These are phyloP conservation scores for Apodospora peruviana DNA, from an alignment of 495 filamentous ascomycete genomes.

Conservation along the genomic window DNA sequence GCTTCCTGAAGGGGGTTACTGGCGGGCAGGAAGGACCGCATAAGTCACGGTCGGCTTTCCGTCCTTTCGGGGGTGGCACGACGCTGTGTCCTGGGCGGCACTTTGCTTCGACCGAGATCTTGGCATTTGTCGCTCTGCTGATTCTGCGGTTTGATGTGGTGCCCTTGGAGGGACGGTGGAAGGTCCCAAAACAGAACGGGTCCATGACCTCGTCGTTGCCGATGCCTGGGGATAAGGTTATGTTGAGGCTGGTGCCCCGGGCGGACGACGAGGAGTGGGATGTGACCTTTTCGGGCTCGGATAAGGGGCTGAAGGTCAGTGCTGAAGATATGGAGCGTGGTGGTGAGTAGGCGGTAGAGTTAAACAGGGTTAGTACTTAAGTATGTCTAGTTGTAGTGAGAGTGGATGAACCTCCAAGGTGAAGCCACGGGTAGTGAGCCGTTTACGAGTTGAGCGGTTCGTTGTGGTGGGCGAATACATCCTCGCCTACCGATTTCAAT, in stretches of 20 bases:
- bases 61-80: constrained; percentile 21
- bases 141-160: constrained; percentile 12
- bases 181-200: background rate
- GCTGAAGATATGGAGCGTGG: background rate
- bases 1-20: constrained; percentile 17
- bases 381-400: too few relatives aligned
- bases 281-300: background rate
- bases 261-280: background rate
- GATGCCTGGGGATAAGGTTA: background rate
- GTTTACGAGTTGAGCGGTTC: too few relatives aligned
- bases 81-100: constrained; percentile 25
- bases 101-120: constrained; percentile 23
- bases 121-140: constrained; percentile 7
- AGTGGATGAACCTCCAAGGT: too few relatives aligned
- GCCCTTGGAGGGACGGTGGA: background rate
- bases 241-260: background rate
- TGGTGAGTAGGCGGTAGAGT: too few relatives aligned
- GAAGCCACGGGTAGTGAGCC: too few relatives aligned
- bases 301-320: background rate
- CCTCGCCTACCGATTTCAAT: too few relatives aligned
- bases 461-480: too few relatives aligned
- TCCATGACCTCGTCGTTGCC: background rate
- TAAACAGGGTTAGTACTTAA: too few relatives aligned
- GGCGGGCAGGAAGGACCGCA: background rate
- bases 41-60: constrained; percentile 12